phyloP scores from a whole-genome alignment of 495 filamentous ascomycete genomes.

The Aspergillus sclerotioniger region DNA sequence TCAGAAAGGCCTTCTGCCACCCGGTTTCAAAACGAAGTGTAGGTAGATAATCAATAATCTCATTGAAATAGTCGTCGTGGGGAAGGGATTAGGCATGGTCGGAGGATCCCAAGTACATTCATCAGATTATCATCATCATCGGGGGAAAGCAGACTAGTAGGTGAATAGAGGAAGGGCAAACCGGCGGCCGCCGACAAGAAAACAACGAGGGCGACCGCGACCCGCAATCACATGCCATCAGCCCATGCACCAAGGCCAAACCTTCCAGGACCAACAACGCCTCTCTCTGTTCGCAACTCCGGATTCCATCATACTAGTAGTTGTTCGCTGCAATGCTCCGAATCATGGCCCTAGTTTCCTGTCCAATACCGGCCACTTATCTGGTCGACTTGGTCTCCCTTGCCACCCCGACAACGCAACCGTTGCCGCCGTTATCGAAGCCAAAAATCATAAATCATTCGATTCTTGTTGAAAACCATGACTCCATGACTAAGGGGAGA shows the following conservation, averaged over 20 bases:
- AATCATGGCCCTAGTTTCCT: background rate
- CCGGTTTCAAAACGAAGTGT: too few species aligned
- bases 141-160: background rate
- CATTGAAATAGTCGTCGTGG: too few species aligned
- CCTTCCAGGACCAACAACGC: too few species aligned
- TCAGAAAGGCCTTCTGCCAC: too few species aligned
- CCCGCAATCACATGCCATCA: slow-evolving; percentile 42
- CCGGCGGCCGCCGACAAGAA: background rate
- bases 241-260: too few species aligned
- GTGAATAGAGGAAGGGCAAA: too few species aligned
- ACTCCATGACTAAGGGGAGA: slow-evolving; percentile 6
- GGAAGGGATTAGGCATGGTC: too few species aligned
- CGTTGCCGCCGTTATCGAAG: slow-evolving; percentile 1
- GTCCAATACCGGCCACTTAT: background rate
- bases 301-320: background rate
- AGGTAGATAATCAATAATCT: too few species aligned
- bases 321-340: background rate
- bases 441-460: slow-evolving; percentile 2
- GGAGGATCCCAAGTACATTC: too few species aligned
- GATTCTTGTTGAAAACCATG: slow-evolving; percentile 5
- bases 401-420: slow-evolving; percentile 17
- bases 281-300: background rate
- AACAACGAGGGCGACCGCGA: slow-evolving; percentile 25
- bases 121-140: too few species aligned
- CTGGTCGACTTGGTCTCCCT: background rate